Evolutionary conservation across 2,329 filamentous ascomycete genomes (phyloP).

Genomic region (Corinectria fuckeliana): DNA sequence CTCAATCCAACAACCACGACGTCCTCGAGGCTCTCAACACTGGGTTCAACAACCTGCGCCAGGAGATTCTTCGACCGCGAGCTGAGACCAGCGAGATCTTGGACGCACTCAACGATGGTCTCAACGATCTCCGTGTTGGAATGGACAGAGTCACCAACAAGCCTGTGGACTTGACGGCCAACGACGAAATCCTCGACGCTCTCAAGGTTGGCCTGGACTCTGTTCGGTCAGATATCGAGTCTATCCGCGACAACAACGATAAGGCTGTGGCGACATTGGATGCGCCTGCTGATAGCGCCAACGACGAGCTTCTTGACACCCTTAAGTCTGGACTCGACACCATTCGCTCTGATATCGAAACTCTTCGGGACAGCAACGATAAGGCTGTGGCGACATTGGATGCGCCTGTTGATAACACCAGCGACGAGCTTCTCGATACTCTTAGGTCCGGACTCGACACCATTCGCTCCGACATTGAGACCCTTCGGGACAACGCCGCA

Average conservation of each 20-base stretch:
- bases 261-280: slow-evolving; percentile 54
- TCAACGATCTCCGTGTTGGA: slow-evolving; percentile 76
- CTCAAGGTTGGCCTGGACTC: slow-evolving; percentile 81
- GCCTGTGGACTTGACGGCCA: slow-evolving; percentile 81
- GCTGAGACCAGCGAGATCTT: slow-evolving; percentile 85
- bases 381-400: slow-evolving; percentile 47
- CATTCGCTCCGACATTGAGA: slow-evolving; percentile 79
- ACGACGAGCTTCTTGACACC: slow-evolving; percentile 86
- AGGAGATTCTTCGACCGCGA: slow-evolving; percentile 72
- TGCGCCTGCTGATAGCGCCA: slow-evolving; percentile 60
- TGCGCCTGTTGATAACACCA: slow-evolving; percentile 58
- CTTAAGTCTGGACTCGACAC: slow-evolving; percentile 79
- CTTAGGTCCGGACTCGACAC: slow-evolving; percentile 81
- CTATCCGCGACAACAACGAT: slow-evolving; percentile 67
- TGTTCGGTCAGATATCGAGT: slow-evolving; percentile 79
- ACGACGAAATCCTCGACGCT: slow-evolving; percentile 88
- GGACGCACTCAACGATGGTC: slow-evolving; percentile 86
- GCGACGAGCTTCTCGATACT: slow-evolving; percentile 83
- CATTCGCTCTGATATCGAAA: slow-evolving; percentile 79
- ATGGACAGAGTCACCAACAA: slow-evolving; percentile 82
- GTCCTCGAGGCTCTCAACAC: slow-evolving; percentile 73
- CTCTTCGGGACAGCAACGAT: slow-evolving; percentile 65
- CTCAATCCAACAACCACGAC: slow-evolving; percentile 61
- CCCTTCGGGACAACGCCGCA: slow-evolving; percentile 66
- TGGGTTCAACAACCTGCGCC: slow-evolving; percentile 76